A percentile compares a stretch with the other conserved stretches of the same genome.
Conservation (phyloP, 2,329 filamentous ascomycete species). For the Truncatella angustata region DNA sequence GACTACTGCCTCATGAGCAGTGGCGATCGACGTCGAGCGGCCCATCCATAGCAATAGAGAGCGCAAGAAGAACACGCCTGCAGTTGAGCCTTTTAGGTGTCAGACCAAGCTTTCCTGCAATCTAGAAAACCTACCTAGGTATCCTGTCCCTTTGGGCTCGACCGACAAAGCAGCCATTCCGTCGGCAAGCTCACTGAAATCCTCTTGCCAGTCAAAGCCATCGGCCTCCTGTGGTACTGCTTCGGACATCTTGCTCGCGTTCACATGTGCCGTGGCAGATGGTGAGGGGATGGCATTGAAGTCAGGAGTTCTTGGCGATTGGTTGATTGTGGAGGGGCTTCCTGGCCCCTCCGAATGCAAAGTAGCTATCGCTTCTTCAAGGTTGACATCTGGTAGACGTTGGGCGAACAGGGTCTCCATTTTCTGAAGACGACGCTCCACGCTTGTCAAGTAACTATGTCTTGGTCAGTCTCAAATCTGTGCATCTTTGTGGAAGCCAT, state of each 20-base stretch:
- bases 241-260: conserved; percentile 20
- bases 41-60: conserved; percentile 25
- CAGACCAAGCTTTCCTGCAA: not conserved
- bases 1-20: not conserved
- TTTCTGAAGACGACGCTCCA: conserved; percentile 19
- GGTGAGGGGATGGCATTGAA: not conserved
- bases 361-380: conserved; percentile 19
- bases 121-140: conserved; percentile 21
- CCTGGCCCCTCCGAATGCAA: not conserved
- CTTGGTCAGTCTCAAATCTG: not conserved
- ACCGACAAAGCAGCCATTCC: conserved; percentile 35
- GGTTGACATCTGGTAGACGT: conserved; percentile 20
- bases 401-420: conserved; percentile 20
- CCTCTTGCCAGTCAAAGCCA: conserved; percentile 32
- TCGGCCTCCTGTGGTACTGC: conserved; percentile 27
- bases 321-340: not conserved
- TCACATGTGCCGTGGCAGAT: not conserved
- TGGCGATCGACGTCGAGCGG: conserved; percentile 13
- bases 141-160: conserved; percentile 32
- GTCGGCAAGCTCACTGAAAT: conserved; percentile 17
- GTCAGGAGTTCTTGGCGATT: not conserved
- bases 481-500: not conserved
- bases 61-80: conserved; percentile 29
- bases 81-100: conserved; percentile 21
- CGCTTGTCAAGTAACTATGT: conserved; percentile 21